Conservation (phyloP, 371 early-diverging fungal genomes). For the Actinomortierella wolfii region DNA sequence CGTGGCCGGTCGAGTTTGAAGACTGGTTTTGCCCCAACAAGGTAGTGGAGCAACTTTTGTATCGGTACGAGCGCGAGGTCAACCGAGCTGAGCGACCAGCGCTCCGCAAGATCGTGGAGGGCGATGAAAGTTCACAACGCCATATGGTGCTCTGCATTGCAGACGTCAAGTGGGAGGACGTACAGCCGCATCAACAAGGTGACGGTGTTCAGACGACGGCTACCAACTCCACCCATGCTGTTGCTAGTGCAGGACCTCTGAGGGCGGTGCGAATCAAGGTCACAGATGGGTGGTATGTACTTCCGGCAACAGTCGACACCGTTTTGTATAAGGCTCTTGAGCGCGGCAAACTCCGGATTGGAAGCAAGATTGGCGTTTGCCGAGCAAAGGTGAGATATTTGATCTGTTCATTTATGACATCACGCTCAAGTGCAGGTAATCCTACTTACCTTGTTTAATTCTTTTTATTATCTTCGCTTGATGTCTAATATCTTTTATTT, state of each 20-base stretch:
- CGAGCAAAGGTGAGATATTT: slow-evolving; percentile 59
- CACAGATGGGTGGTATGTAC: slow-evolving; percentile 84
- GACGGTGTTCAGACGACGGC: slow-evolving; percentile 4
- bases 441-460: neutral
- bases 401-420: neutral
- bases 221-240: slow-evolving; percentile 1
- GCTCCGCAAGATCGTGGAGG: slow-evolving; percentile 70
- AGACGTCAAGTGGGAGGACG: slow-evolving; percentile 39
- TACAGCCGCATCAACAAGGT: slow-evolving; percentile 6
- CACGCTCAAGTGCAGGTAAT: neutral
- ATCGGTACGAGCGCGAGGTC: slow-evolving; percentile 75
- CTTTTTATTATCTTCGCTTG: too few relatives aligned
- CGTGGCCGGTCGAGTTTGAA: slow-evolving; percentile 54
- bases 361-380: slow-evolving; percentile 69
- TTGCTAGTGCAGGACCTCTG: neutral
- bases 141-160: slow-evolving; percentile 76
- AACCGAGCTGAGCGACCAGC: slow-evolving; percentile 70
- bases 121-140: slow-evolving; percentile 61
- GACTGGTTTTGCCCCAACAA: slow-evolving; percentile 52
- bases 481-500: too few relatives aligned
- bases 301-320: slow-evolving; percentile 61
- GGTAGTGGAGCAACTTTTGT: slow-evolving; percentile 61
- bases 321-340: slow-evolving; percentile 55
- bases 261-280: slow-evolving; percentile 49
- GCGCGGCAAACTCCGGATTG: slow-evolving; percentile 55